Base-by-base conservation (phyloP, 305 asterid genomes). In the Plantago coronopus region DNA sequence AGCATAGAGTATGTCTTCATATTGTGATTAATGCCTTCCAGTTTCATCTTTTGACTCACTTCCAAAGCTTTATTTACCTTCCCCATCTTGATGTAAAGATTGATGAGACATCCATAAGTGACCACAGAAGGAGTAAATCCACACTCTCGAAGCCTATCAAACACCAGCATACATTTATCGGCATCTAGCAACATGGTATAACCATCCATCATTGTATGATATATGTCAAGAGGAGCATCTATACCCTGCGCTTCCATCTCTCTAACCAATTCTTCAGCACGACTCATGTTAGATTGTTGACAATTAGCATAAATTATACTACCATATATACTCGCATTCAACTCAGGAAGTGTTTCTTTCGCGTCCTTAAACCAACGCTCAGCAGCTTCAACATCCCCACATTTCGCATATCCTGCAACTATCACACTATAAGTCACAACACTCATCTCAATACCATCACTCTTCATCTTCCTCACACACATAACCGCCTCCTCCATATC, bases 171-270 rank as follows among this genome's bases (percentile, higher is more conserved):
- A 69, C 97, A 93, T 76, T 85, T 93, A 31, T 82, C 87, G 66
- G 85, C 95, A 62, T 89, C 73, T 57, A 71, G 79, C 45, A 64
- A 74, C 84, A 80, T 85, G 62, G 94, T 84, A 82, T 93, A 93
- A 34, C 99, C 99, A 76, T 89, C 99, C 95, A 93, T 87, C 99
- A 93, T 89, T 45, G 89, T 89, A 76, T 93, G 99, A 70, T 89
- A 89, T 65, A 93, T 87, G 78, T 82, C 93, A 64, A 89, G 69
- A 38, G 94, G 78, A 67, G 97, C 97, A 78, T 93, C 97, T 65
- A 89, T 85, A 47, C 97, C 97, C 64, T 81, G 80, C 79, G 81
- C 95, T 81, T 93, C 97, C 97, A 93, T 93, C 79, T 93, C 90
- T 70, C 90, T 89, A 37, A 93, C 90, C 86, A 89, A 82, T 54